These are phyloP conservation scores for Plantago elongata DNA, from an alignment of 257 asterid genomes.

Conservation along the genomic window DNA sequence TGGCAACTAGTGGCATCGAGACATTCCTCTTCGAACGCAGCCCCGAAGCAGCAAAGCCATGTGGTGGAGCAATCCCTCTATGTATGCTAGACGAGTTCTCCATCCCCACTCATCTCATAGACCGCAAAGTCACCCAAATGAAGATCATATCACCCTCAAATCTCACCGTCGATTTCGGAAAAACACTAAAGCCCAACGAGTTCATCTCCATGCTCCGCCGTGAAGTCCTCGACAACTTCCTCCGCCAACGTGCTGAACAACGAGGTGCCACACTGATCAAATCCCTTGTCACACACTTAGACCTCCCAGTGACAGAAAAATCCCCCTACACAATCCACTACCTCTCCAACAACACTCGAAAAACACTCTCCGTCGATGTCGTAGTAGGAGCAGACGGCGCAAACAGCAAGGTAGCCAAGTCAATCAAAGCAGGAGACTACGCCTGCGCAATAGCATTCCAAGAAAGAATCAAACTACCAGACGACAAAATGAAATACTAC, in stretches of 20 bases:
- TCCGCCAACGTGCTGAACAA: slow-evolving; percentile 55
- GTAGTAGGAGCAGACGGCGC: slow-evolving; percentile 88
- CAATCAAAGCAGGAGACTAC: slow-evolving; percentile 69
- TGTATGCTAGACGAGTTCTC: slow-evolving; percentile 87
- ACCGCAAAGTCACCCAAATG: slow-evolving; percentile 73
- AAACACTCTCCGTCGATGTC: slow-evolving; percentile 54
- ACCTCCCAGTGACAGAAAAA: slow-evolving; percentile 33
- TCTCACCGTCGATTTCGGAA: slow-evolving; percentile 65
- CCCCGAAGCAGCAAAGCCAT: slow-evolving; percentile 69
- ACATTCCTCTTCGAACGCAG: slow-evolving; percentile 80
- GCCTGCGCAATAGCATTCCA: slow-evolving; percentile 73
- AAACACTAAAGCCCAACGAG: slow-evolving; percentile 56
- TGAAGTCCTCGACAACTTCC: slow-evolving; percentile 73
- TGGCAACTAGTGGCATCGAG: slow-evolving; percentile 72
- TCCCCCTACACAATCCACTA: slow-evolving; percentile 57
- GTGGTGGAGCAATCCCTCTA: slow-evolving; percentile 85
- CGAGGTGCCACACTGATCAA: slow-evolving; percentile 55
- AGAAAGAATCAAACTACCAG: slow-evolving; percentile 61
- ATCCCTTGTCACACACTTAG: slow-evolving; percentile 59
- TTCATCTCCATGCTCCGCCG: slow-evolving; percentile 88
- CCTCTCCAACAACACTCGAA: slow-evolving; percentile 29
- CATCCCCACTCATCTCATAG: slow-evolving; percentile 58
- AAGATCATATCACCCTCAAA: slow-evolving; percentile 78
- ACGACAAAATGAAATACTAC: slow-evolving; percentile 65
- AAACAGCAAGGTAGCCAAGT: slow-evolving; percentile 72